Percentiles rank a stretch among this genome's conserved stretches.
Evolutionary conservation across 352 stramenopile genomes (phyloP).

Genomic region (Globisporangium uncinulatum): DNA sequence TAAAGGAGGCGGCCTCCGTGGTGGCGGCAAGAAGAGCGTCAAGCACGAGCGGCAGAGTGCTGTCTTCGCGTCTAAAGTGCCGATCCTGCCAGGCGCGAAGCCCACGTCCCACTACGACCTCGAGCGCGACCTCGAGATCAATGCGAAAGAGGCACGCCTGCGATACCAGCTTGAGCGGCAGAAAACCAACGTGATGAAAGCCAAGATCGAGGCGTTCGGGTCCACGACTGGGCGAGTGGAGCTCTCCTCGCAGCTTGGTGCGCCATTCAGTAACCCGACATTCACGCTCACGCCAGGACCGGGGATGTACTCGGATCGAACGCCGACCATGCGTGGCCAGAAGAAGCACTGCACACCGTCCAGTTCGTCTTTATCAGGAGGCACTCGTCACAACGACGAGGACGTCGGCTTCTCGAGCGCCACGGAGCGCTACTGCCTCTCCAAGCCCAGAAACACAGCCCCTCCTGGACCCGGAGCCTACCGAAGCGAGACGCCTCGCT

Average conservation of each 20-base stretch:
- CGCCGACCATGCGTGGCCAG: conserved; percentile 4
- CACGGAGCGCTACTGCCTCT: conserved; percentile 55
- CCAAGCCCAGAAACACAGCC: conserved; percentile 25
- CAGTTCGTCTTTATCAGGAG: neutral
- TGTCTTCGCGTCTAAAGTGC: conserved; percentile 74
- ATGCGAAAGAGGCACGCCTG: conserved; percentile 41
- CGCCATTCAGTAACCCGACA: conserved; percentile 49
- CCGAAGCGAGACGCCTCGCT: conserved; percentile 56
- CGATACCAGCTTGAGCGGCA: conserved; percentile 23
- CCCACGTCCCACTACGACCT: conserved; percentile 38
- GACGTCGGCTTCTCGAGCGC: conserved; percentile 63
- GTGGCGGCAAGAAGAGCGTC: conserved; percentile 1
- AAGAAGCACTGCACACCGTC: conserved; percentile 11
- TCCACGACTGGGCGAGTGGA: conserved; percentile 54
- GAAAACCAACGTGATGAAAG: conserved; percentile 15
- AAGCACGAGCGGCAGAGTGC: conserved; percentile 37
- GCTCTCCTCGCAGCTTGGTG: conserved; percentile 47
- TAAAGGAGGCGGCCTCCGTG: neutral
- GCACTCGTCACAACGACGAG: conserved; percentile 26
- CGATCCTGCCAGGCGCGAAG: conserved; percentile 45
- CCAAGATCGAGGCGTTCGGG: conserved; percentile 61
- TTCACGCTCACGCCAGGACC: conserved; percentile 56
- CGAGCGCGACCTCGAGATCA: conserved; percentile 59
- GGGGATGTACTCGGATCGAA: conserved; percentile 36
- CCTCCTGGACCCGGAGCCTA: conserved; percentile 50